Evolutionary conservation across 495 filamentous ascomycete species (phyloP), one percentile per base, ranked within the genome.

Genomic region (Penicillium odoratum): DNA sequence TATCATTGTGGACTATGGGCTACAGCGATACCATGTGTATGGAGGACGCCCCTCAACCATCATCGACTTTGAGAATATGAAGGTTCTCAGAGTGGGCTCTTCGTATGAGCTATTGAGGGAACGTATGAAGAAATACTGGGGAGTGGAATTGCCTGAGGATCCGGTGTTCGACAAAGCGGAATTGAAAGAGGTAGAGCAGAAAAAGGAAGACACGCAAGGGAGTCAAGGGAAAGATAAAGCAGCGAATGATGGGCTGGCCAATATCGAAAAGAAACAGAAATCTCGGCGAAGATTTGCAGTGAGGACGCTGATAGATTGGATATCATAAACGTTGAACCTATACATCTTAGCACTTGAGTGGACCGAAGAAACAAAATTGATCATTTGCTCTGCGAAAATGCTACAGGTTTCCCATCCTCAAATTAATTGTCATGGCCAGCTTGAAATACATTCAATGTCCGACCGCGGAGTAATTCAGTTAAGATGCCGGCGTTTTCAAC

Each of bases 1-100:
- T 55, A 49, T 73, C 16, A 45, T 73, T 51, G 68, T 73, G 0
- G 70, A 73, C 40, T 73, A 73, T 49, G 68, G 70, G 3, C 53
- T 67, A 15, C 68, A 70, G 45, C 45, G 50, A n/a, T 73, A 51
- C 13, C 64, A 71, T 53, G 31, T 57, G 10, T 70, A 71, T 55
- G 55, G 68, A 16, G 55, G 70, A 16, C 60, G 50, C 25, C 40
- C 46, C 2, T 52, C 61, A 5, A 64, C 48, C 7, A 40, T 70
- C 5, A 45, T 45, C 16, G 69, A 72, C 51, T 43, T 61, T 8
- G 65, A 56, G 7, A 51, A 64, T 21, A 65, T 67, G 69, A 45
- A 49, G 26, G 52, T 70, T 38, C 29, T 72, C 4, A 58, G 69
- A 4, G 67, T 62, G 49, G 69, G 69, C 16, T 45, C 64, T 0